Base-by-base conservation (phyloP, 805 yeast species). In the Candida stauntonica region DNA sequence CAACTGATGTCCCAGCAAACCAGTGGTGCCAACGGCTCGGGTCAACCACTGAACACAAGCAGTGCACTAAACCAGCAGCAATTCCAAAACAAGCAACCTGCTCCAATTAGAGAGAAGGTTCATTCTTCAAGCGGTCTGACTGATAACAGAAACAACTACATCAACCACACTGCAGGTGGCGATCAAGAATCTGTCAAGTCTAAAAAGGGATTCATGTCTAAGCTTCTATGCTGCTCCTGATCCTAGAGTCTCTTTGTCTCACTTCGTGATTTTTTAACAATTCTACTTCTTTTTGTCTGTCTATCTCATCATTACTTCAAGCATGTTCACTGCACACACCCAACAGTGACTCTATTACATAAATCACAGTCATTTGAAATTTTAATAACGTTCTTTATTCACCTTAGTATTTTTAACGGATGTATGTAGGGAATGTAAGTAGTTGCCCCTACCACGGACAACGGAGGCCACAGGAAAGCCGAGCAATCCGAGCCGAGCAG, bases 51-150 rank as follows among this genome's bases (percentile, higher is more conserved):
- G 23, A 44, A 37, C 36, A 45, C 51, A 20, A 44, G 47, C 31
- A 45, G 41, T 41, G 57, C 52, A 17, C 40, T 51, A 33, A 52
- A 52, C 31, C 56, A 52, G 41, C 60, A 55, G 29, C 58, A 54
- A 38, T 54, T 42, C 42, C 55, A 48, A 41, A 55, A 50, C 47
- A 55, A 51, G 35, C 58, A 51, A 36, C 59, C 60, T 13, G 44
- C 58, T 9, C 60, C 60, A 33, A 45, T 55, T 17, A 54, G 60
- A 42, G 59, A 54, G 31, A 54, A 55, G 33, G 47, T 55, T 9
- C 32, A 44, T 27, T 47, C 57, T 3, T 38, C 48, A 8, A 48
- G 43, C 26, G 51, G 55, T 3, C 39, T 43, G 29, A 41, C 43
- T 12, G 51, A 50, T 20, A 37, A 41, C 39, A 47, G 53, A 47